Base-by-base conservation (phyloP, 257 asterid genomes). In the Nicotiana knightiana region DNA sequence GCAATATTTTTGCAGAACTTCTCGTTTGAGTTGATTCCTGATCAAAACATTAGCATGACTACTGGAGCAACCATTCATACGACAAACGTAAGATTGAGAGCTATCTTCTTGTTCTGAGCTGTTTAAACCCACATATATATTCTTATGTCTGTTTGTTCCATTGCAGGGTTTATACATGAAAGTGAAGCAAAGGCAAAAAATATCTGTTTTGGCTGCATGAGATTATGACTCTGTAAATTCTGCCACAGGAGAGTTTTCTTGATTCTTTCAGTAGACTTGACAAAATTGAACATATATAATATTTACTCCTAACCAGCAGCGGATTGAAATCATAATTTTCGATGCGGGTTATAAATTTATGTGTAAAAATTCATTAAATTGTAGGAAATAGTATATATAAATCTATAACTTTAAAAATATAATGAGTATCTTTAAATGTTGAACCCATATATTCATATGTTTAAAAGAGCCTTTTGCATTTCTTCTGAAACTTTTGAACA, bases 31-130 rank as follows among this genome's bases (percentile, higher is more conserved):
- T 84, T 96, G 86, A 76, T 94, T 81, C 98, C 98, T 1, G 92
- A 92, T 88, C 99, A 96, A 88, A 92, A 85, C 32, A 96, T 96
- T 67, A 84, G 94, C 86, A 96, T 94, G 98, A 96, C 99, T 59
- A 96, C 98, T 32, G 98, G 98, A 77, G 99, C 99, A 86, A 96
- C 99, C 21, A 96, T 96, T 84, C 99, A 96, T 88, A 96, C 99
- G 3, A 89, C 97, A 73, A 93, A 96, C 62, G 99, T 94, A 92
- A 91, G 16, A 59, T 51, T 78, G 53, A 80, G 16, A 51, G 28
- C 16, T 30, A 77, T 53, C 13, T 59, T 32, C 32, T 63, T 63
- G 58, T 62, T 55, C 32, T 63, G 26, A 11, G 5, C 13, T 10
- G 46, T 9, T 0, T 33, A 77, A 32, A 18, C n/a, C 35, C 65